These are phyloP conservation scores for Ambispora gerdemannii DNA, from an alignment of 192 early-diverging fungal genomes.

Conservation along the genomic window DNA sequence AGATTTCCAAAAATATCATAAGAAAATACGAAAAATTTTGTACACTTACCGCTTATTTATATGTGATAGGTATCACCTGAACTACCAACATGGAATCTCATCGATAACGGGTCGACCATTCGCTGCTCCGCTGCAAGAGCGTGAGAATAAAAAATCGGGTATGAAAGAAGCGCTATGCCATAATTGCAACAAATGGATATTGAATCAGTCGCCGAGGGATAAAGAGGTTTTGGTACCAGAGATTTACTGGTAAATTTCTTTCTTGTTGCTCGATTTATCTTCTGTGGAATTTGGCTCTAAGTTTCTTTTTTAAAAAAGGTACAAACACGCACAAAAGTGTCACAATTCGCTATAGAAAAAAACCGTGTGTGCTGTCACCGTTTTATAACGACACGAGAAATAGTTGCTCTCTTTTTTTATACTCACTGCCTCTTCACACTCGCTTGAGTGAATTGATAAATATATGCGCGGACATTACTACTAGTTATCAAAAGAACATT, in stretches of 20 bases:
- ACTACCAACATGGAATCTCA: constrained; percentile 31
- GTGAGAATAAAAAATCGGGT: constrained; percentile 28
- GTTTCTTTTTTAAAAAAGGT: constrained; percentile 15
- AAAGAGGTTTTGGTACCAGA: constrained; percentile 29
- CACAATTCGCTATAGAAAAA: constrained; percentile 20
- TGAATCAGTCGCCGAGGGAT: constrained; percentile 28
- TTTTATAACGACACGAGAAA: too few species aligned
- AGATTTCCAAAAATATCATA: too few species aligned
- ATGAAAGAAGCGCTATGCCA: constrained; percentile 28
- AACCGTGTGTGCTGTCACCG: too few species aligned
- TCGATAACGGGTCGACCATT: constrained; percentile 29
- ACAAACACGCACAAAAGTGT: constrained; percentile 29
- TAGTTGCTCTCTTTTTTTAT: too few species aligned
- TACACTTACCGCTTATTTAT: too few species aligned
- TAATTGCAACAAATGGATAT: constrained; percentile 28
- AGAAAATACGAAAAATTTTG: too few species aligned
- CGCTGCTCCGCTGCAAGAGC: constrained; percentile 3
- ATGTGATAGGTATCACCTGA: constrained; percentile 31
- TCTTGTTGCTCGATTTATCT: neutral
- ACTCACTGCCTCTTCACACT: too few species aligned
- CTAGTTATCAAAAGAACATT: too few species aligned
- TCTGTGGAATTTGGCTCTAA: neutral
- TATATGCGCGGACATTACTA: too few species aligned
- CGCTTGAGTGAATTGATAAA: too few species aligned
- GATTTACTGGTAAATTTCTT: constrained; percentile 23